These are phyloP conservation scores for Larix sibirica DNA, from an alignment of 83 land plant species.

Conservation along the genomic window DNA sequence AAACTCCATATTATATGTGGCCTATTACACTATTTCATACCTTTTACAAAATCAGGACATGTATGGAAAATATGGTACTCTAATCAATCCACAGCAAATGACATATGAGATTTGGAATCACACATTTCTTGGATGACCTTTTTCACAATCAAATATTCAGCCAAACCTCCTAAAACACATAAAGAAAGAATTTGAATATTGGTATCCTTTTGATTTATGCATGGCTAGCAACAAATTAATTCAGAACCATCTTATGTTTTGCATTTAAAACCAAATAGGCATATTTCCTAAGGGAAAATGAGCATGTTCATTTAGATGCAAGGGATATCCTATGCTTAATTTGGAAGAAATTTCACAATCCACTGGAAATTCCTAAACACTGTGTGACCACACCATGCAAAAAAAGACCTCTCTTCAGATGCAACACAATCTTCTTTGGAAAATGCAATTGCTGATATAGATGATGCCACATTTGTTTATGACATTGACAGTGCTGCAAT, in stretches of 20 bases:
- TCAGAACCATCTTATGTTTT: constrained; percentile 63
- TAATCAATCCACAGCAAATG: constrained; percentile 67
- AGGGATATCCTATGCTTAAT: constrained; percentile 88
- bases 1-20: constrained; percentile 94
- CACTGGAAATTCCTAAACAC: constrained; percentile 85
- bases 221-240: constrained; percentile 88
- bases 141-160: constrained; percentile 53
- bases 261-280: constrained; percentile 86
- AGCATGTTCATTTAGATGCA: constrained; percentile 84
- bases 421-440: constrained; percentile 90
- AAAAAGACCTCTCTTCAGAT: constrained; percentile 83
- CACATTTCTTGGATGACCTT: constrained; percentile 58
- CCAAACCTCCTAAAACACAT: constrained; percentile 43
- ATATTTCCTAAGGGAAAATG: constrained; percentile 67
- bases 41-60: constrained; percentile 71
- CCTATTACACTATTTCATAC: constrained; percentile 87
- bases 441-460: constrained; percentile 89
- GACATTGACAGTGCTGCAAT: constrained; percentile 94
- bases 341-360: constrained; percentile 95
- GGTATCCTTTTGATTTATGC: constrained; percentile 90
- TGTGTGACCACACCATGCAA: constrained; percentile 46
- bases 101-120: constrained; percentile 86
- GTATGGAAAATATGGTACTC: constrained; percentile 42
- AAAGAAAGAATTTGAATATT: constrained; percentile 85
- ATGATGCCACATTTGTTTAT: constrained; percentile 93